Evolutionary conservation across 345 rosid species (phyloP).

Genomic region (Kernera saxatilis): DNA sequence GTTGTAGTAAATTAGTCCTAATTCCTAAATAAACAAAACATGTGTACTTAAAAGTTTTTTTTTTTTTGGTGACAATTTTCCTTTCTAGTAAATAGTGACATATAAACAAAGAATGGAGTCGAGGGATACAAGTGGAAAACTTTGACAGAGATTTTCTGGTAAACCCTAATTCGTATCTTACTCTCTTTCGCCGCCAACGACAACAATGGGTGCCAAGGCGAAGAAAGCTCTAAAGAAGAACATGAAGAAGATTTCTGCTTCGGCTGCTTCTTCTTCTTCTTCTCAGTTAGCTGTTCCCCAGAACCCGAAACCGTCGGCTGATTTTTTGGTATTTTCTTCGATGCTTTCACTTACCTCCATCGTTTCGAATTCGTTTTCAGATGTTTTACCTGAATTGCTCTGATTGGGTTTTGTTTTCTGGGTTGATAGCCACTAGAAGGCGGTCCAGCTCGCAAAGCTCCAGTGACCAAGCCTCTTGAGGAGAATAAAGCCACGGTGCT

Average conservation of each 20-base stretch:
- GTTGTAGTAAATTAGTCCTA: no score
- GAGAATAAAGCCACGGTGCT: constrained; percentile 51
- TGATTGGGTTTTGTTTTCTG: not conserved
- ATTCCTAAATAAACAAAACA: no score
- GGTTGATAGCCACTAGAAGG: constrained; percentile 69
- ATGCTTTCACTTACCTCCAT: not conserved
- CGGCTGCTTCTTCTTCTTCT: constrained; percentile 18
- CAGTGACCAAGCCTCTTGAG: constrained; percentile 31
- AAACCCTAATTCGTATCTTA: constrained; percentile 20
- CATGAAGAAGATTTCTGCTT: constrained; percentile 42
- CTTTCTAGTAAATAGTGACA: no score
- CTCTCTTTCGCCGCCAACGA: not conserved
- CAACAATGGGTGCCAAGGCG: constrained; percentile 60
- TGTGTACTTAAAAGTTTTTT: no score
- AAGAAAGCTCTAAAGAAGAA: constrained; percentile 64
- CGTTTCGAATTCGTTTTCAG: not conserved
- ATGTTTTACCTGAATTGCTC: not conserved
- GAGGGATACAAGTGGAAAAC: no score
- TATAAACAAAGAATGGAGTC: not conserved
- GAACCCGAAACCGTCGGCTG: constrained; percentile 38
- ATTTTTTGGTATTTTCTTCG: constrained; percentile 62
- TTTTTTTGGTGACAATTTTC: no score
- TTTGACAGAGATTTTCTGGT: not conserved
- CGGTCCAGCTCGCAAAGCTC: constrained; percentile 54
- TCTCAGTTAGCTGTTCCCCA: constrained; percentile 26